Conservation (phyloP, 1,284 basidiomycete species). For the Peniophora sp. region DNA sequence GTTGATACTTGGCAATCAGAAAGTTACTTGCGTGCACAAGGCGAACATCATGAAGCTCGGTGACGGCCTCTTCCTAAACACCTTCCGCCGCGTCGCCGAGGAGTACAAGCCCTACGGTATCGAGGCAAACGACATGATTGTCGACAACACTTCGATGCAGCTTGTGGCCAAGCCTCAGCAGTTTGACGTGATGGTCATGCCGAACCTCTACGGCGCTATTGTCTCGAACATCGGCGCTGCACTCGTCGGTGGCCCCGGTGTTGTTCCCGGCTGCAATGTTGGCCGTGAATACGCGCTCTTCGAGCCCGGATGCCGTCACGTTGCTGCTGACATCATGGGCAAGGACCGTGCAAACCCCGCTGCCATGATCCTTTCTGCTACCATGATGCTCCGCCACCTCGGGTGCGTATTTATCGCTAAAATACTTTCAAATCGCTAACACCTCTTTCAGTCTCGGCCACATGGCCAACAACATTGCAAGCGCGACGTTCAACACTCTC, state of each 20-base stretch:
- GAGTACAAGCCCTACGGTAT: conserved; percentile 94
- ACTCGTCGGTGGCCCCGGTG: conserved; percentile 95
- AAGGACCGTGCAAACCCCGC: conserved; percentile 97
- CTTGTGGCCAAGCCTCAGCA: conserved; percentile 92
- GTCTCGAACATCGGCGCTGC: conserved; percentile 98
- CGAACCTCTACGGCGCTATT: conserved; percentile 94
- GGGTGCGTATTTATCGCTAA: conserved; percentile 46
- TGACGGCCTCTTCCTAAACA: conserved; percentile 98
- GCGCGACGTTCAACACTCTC: conserved; percentile 91
- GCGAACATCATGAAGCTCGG: conserved; percentile 99
- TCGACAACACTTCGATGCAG: conserved; percentile 99
- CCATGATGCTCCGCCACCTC: conserved; percentile 98
- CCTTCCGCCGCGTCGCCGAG: conserved; percentile 93
- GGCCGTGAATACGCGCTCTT: conserved; percentile 97
- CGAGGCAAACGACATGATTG: conserved; percentile 96
- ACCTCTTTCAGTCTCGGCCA: conserved; percentile 63
- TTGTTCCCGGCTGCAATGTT: conserved; percentile 98
- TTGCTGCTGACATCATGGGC: conserved; percentile 97
- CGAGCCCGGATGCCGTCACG: conserved; percentile 98
- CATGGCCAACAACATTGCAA: conserved; percentile 93
- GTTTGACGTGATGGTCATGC: conserved; percentile 99
- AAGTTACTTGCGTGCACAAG: conserved; percentile 99
- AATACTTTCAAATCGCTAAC: conserved; percentile 2
- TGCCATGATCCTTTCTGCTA: conserved; percentile 95
- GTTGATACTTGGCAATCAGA: conserved; percentile 39